phyloP scores from a whole-genome alignment of 1,284 basidiomycete genomes.

The Megacollybia platyphylla region DNA sequence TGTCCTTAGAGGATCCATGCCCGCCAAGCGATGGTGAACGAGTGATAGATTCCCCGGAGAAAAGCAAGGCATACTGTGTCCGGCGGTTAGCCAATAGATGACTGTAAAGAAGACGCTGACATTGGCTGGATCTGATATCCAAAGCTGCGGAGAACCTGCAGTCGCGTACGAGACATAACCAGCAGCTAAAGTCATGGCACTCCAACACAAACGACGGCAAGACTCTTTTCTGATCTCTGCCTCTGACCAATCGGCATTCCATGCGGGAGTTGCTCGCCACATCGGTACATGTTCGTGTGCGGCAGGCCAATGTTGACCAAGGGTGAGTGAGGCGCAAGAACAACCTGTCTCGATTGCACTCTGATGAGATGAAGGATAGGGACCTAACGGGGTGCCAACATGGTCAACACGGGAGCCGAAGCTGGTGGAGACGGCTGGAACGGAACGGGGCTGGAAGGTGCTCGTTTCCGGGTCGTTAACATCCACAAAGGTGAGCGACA shows the following conservation, averaged over 20 bases:
- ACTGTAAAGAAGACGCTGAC: slow-evolving; percentile 23
- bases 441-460: slow-evolving; percentile 32
- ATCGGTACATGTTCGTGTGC: slow-evolving; percentile 42
- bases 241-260: slow-evolving; percentile 45
- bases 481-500: slow-evolving; percentile 37
- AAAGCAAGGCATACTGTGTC: slow-evolving; percentile 49
- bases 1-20: slow-evolving; percentile 37
- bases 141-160: slow-evolving; percentile 37
- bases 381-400: slow-evolving; percentile 4
- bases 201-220: slow-evolving; percentile 64
- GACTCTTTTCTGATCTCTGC: slow-evolving; percentile 57
- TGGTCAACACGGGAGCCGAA: slow-evolving; percentile 9
- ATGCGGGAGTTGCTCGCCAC: slow-evolving; percentile 53
- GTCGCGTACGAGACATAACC: slow-evolving; percentile 49
- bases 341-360: slow-evolving; percentile 22
- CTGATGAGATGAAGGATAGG: slow-evolving; percentile 8
- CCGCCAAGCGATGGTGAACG: slow-evolving; percentile 17
- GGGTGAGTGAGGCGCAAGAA: slow-evolving; percentile 37
- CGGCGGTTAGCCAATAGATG: neutral
- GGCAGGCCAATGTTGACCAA: slow-evolving; percentile 36
- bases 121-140: slow-evolving; percentile 53
- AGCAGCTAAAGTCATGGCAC: slow-evolving; percentile 45
- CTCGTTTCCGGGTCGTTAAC: slow-evolving; percentile 26
- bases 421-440: slow-evolving; percentile 17
- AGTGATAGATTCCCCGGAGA: slow-evolving; percentile 53